These are phyloP conservation scores for Triticum monococcum DNA, from an alignment of 176 grass and related monocot species.

Conservation along the genomic window DNA sequence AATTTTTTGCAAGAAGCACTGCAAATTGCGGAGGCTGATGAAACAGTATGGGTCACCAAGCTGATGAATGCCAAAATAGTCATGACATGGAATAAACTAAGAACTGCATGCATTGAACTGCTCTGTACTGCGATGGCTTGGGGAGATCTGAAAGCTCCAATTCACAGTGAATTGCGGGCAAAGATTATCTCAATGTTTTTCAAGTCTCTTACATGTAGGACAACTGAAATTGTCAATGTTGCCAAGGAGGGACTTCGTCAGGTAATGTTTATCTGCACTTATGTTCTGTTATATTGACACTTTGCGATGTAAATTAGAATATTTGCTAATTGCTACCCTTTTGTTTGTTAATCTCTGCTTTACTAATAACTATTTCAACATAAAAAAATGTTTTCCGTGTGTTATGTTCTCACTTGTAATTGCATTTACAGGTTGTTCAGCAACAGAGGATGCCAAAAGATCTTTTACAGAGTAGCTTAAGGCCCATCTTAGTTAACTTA, in stretches of 20 bases:
- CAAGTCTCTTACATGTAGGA: conserved; percentile 93
- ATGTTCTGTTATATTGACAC: not conserved
- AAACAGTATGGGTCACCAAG: conserved; percentile 93
- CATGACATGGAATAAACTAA: conserved; percentile 87
- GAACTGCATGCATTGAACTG: conserved; percentile 95
- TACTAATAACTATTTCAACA: not conserved
- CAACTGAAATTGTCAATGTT: conserved; percentile 91
- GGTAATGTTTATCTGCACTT: conserved; percentile 41
- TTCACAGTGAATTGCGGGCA: conserved; percentile 76
- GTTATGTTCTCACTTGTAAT: not conserved
- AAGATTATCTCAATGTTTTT: conserved; percentile 99
- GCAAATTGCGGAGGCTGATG: conserved; percentile 99
- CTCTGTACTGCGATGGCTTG: conserved; percentile 99
- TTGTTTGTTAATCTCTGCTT: not conserved
- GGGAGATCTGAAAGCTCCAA: conserved; percentile 87
- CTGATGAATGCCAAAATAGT: conserved; percentile 95
- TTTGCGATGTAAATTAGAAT: conserved; percentile 4
- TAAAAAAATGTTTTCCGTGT: not conserved
- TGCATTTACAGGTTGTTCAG: conserved; percentile 77
- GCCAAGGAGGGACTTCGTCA: conserved; percentile 98
- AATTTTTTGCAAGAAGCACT: conserved; percentile 99
- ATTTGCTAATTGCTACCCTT: not conserved
- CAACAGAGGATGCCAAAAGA: conserved; percentile 99
- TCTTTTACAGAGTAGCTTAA: conserved; percentile 91
- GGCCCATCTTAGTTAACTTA: conserved; percentile 97